Conservation (phyloP, 164 flowering plant genomes). For the Vitis cinerea region DNA sequence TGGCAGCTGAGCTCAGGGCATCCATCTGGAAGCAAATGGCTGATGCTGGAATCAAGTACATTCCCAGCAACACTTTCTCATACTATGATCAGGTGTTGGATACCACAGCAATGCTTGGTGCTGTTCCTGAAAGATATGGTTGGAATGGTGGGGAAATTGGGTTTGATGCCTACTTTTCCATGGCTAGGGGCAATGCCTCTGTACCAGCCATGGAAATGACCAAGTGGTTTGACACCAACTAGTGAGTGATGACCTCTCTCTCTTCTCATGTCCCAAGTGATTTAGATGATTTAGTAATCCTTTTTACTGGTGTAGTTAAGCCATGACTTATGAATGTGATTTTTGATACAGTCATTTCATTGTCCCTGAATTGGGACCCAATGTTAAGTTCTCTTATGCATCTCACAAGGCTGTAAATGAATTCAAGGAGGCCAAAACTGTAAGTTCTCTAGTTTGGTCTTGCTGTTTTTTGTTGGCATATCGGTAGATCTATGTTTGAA, state of each 20-base stretch:
- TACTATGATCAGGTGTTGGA: slow-evolving; percentile 83
- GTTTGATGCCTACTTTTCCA: slow-evolving; percentile 77
- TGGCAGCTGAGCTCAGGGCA: slow-evolving; percentile 61
- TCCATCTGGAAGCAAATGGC: slow-evolving; percentile 88
- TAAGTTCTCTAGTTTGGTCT: slow-evolving; percentile 22
- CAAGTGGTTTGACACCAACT: slow-evolving; percentile 97
- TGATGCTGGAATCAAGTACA: slow-evolving; percentile 69
- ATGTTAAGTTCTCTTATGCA: slow-evolving; percentile 78
- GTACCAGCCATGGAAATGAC: slow-evolving; percentile 96
- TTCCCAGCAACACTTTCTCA: slow-evolving; percentile 86
- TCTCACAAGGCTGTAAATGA: slow-evolving; percentile 92
- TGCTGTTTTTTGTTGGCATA: background rate
- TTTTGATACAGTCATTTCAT: slow-evolving; percentile 70
- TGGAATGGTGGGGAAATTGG: slow-evolving; percentile 83
- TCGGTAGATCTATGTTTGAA: background rate
- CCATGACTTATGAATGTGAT: background rate
- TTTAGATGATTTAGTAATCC: background rate
- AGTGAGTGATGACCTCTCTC: slow-evolving; percentile 51
- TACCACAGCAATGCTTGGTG: slow-evolving; percentile 81
- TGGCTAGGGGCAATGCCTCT: slow-evolving; percentile 88
- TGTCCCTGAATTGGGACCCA: slow-evolving; percentile 94
- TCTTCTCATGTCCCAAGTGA: no score
- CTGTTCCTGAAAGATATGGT: slow-evolving; percentile 70
- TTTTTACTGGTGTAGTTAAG: background rate
- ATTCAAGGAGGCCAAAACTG: slow-evolving; percentile 89